Evolutionary conservation across 2,329 filamentous ascomycete genomes (phyloP), one percentile per base, ranked within the genome.

Genomic region (Cucurbitaria berberidis): DNA sequence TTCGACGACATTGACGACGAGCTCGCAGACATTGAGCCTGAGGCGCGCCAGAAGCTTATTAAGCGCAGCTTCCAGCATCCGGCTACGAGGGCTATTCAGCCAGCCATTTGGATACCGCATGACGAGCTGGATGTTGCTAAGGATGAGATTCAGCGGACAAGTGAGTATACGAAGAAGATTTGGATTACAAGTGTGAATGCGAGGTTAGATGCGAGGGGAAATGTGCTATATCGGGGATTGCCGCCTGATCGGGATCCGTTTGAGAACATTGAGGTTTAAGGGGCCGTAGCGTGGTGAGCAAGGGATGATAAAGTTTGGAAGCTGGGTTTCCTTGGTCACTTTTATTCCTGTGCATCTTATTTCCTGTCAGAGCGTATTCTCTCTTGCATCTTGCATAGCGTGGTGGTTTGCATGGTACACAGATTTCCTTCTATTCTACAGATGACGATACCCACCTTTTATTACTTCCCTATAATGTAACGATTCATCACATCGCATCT

Each of bases 171-270:
- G 53, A 82, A 77, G 35, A 81, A 82, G 60, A 89, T 98, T 46
- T 96, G 92, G 90, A 92, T 98, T 70, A 96, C 90, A 66, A 97
- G 97, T 74, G 89, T 96, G 72, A 92, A 92, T 53, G 92, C 93
- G 18, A 90, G 91, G 9, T 79, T 98, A 63, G 91, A 97, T 77
- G 89, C 86, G 50, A 92, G 91, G 74, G 86, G 86, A 26, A 86
- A 89, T 16, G 91, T 96, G 5, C 85, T 96, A 32, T 97, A 95
- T 74, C 89, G 89, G 59, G 86, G 86, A 58, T 90, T 91, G 55
- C 93, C 93, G 15, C 93, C 93, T 0, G 92, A 96, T 76, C 96
- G 72, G 55, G 72, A 75, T 66, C 72, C 72, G 1, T 74, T 75
- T 60, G 72, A 75, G 66, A 74, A 74, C 34, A 73, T 75, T 36